A percentile compares a stretch with the other conserved stretches of the same genome.
phyloP scores from a whole-genome alignment of 1,139 yeast species.

The Tardiomyces depauwii region DNA sequence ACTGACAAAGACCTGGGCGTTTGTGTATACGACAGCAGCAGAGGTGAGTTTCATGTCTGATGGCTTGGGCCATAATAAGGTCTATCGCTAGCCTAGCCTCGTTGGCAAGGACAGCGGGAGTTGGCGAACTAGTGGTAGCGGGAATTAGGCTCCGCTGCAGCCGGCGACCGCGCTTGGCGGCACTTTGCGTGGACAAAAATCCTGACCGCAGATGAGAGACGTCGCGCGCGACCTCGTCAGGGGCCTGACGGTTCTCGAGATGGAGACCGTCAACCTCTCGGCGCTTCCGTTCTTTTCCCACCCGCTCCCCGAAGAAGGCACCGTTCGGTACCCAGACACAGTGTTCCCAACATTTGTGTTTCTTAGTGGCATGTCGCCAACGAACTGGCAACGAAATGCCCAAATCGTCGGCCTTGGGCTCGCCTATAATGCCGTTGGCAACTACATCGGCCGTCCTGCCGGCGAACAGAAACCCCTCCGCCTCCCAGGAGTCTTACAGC shows the following conservation, averaged over 20 bases:
- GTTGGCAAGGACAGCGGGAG: too few species aligned
- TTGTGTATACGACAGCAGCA: too few species aligned
- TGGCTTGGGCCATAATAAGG: too few species aligned
- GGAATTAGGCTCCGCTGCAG: too few species aligned
- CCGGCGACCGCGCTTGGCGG: too few species aligned
- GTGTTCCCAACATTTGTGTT: conserved; percentile 29
- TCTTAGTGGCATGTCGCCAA: conserved; percentile 23
- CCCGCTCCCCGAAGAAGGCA: conserved; percentile 19
- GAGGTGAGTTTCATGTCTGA: too few species aligned
- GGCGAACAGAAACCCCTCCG: conserved; percentile 13
- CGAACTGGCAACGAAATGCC: conserved; percentile 15
- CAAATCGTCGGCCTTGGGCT: conserved; percentile 26
- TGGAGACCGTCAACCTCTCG: conserved; percentile 24
- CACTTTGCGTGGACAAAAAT: neutral
- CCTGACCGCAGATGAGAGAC: conserved; percentile 13
- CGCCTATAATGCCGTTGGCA: conserved; percentile 17
- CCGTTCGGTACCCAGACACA: conserved; percentile 26
- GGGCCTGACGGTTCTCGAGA: conserved; percentile 27
- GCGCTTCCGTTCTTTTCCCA: conserved; percentile 17
- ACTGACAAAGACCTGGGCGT: too few species aligned
- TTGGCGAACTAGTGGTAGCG: too few species aligned
- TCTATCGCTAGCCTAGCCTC: too few species aligned
- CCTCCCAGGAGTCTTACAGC: conserved; percentile 27
- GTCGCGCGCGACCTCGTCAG: conserved; percentile 22
- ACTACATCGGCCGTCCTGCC: conserved; percentile 5